Conservation (phyloP, 176 grass and related monocot species). For the Dactylis glomerata region DNA sequence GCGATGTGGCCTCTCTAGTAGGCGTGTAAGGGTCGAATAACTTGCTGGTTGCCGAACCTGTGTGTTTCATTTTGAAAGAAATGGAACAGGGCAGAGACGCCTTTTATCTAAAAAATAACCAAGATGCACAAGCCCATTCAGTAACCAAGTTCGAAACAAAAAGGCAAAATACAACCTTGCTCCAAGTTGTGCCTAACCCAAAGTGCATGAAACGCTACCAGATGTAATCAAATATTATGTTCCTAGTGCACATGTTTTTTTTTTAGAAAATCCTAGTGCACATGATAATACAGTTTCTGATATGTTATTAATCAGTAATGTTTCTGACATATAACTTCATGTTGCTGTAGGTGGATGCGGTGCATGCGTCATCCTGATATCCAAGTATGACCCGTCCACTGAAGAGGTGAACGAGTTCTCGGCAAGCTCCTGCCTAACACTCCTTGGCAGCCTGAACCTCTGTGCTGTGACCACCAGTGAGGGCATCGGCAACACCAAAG, state of each 20-base stretch:
- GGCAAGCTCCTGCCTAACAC: conserved; percentile 64
- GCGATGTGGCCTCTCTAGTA: no score
- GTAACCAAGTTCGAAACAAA: no score
- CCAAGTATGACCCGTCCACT: conserved; percentile 50
- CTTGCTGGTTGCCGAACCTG: no score
- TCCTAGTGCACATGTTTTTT: neutral
- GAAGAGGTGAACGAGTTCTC: conserved; percentile 50
- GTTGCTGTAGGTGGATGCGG: conserved; percentile 71
- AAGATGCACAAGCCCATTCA: no score
- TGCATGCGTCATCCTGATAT: conserved; percentile 79
- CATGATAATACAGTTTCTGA: neutral
- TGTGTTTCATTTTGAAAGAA: no score
- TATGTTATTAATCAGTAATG: neutral
- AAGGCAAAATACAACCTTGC: no score
- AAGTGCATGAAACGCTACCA: neutral
- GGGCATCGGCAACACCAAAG: conserved; percentile 45
- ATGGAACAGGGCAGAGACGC: no score
- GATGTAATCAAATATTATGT: neutral
- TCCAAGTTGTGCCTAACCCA: neutral
- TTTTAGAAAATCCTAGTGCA: neutral
- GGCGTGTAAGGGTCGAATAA: no score
- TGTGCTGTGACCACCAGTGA: conserved; percentile 66
- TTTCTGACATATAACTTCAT: neutral
- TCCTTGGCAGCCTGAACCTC: conserved; percentile 49
- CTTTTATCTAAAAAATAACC: no score